phyloP scores from a whole-genome alignment of 2,329 filamentous ascomycete genomes.

The Emydomyces testavorans region DNA sequence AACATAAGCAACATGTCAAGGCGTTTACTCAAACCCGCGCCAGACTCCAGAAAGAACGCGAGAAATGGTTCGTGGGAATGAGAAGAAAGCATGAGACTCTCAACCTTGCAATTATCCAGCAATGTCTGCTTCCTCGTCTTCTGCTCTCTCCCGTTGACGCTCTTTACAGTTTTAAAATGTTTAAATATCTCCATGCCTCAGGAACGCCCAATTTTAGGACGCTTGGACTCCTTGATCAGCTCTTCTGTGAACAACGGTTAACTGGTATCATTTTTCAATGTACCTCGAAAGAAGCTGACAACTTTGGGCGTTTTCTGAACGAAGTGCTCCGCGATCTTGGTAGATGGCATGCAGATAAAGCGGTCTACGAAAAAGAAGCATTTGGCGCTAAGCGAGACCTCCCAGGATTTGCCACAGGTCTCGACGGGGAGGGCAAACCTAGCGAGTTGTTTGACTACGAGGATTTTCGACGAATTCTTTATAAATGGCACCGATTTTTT shows the following conservation, averaged over 20 bases:
- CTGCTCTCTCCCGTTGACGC: slow-evolving; percentile 76
- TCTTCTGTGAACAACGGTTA: slow-evolving; percentile 74
- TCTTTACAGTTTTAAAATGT: slow-evolving; percentile 74
- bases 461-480: slow-evolving; percentile 72
- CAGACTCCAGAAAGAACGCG: slow-evolving; percentile 63
- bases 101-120: slow-evolving; percentile 69
- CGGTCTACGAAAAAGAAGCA: slow-evolving; percentile 70
- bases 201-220: slow-evolving; percentile 79
- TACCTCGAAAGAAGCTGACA: slow-evolving; percentile 81
- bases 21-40: slow-evolving; percentile 55
- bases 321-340: slow-evolving; percentile 69
- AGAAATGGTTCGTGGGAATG: slow-evolving; percentile 62
- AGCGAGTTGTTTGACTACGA: slow-evolving; percentile 67
- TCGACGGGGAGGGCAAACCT: slow-evolving; percentile 60
- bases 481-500: slow-evolving; percentile 80
- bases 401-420: slow-evolving; percentile 64
- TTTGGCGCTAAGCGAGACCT: slow-evolving; percentile 54
- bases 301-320: slow-evolving; percentile 82
- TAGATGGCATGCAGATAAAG: slow-evolving; percentile 69
- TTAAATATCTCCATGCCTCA: slow-evolving; percentile 75
- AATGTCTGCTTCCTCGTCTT: slow-evolving; percentile 82
- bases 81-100: slow-evolving; percentile 53
- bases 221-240: slow-evolving; percentile 66
- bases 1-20: slow-evolving; percentile 59
- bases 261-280: slow-evolving; percentile 76